Percentiles rank a stretch among this genome's conserved stretches.
These are phyloP conservation scores for Nakazawaea anatomiae DNA, from an alignment of 805 yeast genomes.

Conservation along the genomic window DNA sequence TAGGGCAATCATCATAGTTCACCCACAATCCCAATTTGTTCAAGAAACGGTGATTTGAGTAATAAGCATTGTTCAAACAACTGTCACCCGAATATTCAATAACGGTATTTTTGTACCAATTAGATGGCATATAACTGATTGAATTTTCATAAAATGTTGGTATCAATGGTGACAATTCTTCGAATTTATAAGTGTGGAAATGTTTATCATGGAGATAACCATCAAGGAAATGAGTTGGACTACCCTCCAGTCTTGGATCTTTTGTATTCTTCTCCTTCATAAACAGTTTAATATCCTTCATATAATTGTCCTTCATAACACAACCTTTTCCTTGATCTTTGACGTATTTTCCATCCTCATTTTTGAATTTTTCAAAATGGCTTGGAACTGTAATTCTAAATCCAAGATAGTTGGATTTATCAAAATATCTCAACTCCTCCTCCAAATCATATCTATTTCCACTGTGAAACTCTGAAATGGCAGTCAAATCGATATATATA, in stretches of 20 bases:
- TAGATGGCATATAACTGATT: constrained; percentile 7
- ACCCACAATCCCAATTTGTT: constrained; percentile 9
- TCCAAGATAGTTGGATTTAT: constrained; percentile 7
- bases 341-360: constrained; percentile 7
- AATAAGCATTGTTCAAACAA: constrained; percentile 8
- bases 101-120: constrained; percentile 8
- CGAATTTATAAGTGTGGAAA: constrained; percentile 10
- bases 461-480: constrained; percentile 20
- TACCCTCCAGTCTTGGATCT: constrained; percentile 5
- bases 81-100: constrained; percentile 8
- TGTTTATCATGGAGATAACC: constrained; percentile 9
- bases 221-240: constrained; percentile 3
- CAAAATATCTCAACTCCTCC: constrained; percentile 1
- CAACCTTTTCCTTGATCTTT: neutral
- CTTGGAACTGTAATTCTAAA: constrained; percentile 4
- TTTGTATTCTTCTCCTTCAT: constrained; percentile 4
- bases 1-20: constrained; percentile 5
- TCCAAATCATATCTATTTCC: constrained; percentile 9
- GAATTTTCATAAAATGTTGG: constrained; percentile 34
- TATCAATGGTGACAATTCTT: constrained; percentile 39
- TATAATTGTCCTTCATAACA: constrained; percentile 6
- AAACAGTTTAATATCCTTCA: constrained; percentile 1
- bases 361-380: neutral
- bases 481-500: constrained; percentile 44
- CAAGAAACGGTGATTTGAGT: constrained; percentile 4